These are phyloP conservation scores for Ogataea methanolica DNA, from an alignment of 805 yeast genomes.

Conservation along the genomic window DNA sequence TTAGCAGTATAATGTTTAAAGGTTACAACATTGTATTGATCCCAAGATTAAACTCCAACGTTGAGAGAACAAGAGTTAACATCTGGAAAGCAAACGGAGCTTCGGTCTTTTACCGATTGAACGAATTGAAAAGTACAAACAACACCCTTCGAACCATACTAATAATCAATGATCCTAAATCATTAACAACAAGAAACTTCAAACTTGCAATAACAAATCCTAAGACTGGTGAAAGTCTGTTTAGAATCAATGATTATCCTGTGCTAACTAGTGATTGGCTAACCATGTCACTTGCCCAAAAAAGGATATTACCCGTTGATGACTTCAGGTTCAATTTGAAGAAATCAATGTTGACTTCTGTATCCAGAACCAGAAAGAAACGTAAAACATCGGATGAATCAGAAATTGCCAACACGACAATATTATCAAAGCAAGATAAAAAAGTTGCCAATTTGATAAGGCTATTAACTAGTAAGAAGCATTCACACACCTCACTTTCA, in stretches of 20 bases:
- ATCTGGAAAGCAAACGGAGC: slow-evolving; percentile 28
- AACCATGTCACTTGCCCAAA: slow-evolving; percentile 7
- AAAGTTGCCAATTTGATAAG: neutral
- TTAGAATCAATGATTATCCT: neutral
- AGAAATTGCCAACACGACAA: neutral
- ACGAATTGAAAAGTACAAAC: neutral
- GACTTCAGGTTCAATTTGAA: slow-evolving; percentile 4
- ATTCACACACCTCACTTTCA: neutral
- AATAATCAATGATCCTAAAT: slow-evolving; percentile 6
- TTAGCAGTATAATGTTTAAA: slow-evolving; percentile 6
- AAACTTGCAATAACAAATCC: neutral
- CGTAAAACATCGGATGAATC: neutral
- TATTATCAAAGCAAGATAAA: no score
- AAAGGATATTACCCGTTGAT: slow-evolving; percentile 5
- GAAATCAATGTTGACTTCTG: neutral
- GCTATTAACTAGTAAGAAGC: neutral
- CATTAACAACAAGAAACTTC: neutral
- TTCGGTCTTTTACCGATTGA: slow-evolving; percentile 6
- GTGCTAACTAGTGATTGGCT: slow-evolving; percentile 13
- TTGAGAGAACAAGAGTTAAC: slow-evolving; percentile 14
- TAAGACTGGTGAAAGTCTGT: neutral
- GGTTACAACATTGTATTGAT: slow-evolving; percentile 15
- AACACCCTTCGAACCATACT: neutral
- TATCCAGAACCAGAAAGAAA: neutral
- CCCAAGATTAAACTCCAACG: slow-evolving; percentile 12